Evolutionary conservation across 176 grass and related monocot species (phyloP).

Genomic region (Oryza meyeriana): DNA sequence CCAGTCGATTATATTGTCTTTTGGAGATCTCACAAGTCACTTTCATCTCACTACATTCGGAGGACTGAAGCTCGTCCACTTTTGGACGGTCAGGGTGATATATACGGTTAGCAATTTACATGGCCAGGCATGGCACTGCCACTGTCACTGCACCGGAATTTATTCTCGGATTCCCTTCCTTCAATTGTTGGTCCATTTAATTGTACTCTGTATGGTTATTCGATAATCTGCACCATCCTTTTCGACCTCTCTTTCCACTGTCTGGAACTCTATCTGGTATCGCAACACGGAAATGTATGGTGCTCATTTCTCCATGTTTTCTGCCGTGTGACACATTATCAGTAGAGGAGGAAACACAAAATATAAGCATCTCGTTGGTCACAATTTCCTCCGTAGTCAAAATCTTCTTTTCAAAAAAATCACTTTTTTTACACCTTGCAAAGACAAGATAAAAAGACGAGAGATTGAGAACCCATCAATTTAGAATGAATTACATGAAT

Average conservation of each 20-base stretch:
- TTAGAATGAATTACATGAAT: background rate
- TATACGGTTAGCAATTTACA: slow-evolving; percentile 24
- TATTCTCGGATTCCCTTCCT: slow-evolving; percentile 22
- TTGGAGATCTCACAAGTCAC: background rate
- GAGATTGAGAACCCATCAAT: background rate
- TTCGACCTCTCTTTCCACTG: slow-evolving; percentile 5
- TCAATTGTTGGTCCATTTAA: slow-evolving; percentile 10
- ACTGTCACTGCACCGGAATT: slow-evolving; percentile 28
- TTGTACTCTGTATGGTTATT: slow-evolving; percentile 19
- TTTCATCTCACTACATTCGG: background rate
- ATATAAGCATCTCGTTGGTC: background rate
- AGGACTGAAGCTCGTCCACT: background rate
- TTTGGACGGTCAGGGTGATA: slow-evolving; percentile 20
- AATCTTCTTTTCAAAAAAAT: slow-evolving; percentile 19
- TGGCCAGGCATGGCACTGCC: background rate
- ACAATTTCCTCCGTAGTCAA: background rate
- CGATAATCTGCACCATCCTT: slow-evolving; percentile 44
- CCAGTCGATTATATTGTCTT: background rate
- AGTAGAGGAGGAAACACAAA: slow-evolving; percentile 7
- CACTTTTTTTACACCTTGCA: slow-evolving; percentile 27
- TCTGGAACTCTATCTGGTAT: background rate
- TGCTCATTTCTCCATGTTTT: background rate
- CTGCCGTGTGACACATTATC: slow-evolving; percentile 1
- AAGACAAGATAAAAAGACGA: slow-evolving; percentile 14
- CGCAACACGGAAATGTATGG: background rate